Evolutionary conservation across 2,329 filamentous ascomycete species (phyloP).

Genomic region (Spiromastix sp.): DNA sequence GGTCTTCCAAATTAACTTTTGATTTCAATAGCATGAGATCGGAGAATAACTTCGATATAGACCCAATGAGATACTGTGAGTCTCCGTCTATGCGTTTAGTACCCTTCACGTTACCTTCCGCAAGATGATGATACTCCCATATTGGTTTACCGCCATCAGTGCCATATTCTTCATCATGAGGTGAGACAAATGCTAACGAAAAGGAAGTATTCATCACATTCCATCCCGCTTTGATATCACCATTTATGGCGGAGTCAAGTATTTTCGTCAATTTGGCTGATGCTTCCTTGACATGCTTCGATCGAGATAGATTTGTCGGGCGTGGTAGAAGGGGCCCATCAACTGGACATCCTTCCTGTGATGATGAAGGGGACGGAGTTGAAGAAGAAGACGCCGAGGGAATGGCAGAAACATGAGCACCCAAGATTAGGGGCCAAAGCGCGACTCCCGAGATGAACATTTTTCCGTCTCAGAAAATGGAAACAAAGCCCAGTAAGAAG

Average conservation of each 20-base stretch:
- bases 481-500: no score
- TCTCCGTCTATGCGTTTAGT: slow-evolving; percentile 22
- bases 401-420: no score
- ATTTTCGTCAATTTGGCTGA: slow-evolving; percentile 18
- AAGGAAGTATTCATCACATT: slow-evolving; percentile 29
- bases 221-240: slow-evolving; percentile 26
- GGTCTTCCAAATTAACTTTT: slow-evolving; percentile 23
- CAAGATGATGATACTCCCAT: slow-evolving; percentile 36
- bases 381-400: no score
- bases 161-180: slow-evolving; percentile 14
- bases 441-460: no score
- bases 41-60: slow-evolving; percentile 31
- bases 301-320: slow-evolving; percentile 19
- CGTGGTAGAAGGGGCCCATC: slow-evolving; percentile 21
- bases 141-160: slow-evolving; percentile 17
- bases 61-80: slow-evolving; percentile 35
- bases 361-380: slow-evolving; percentile 15
- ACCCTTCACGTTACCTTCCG: slow-evolving; percentile 24
- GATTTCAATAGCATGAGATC: slow-evolving; percentile 29
- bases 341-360: slow-evolving; percentile 13
- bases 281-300: slow-evolving; percentile 20
- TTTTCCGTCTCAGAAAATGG: no score
- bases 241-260: slow-evolving; percentile 22
- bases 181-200: slow-evolving; percentile 27
- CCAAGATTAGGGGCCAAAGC: no score